Base-by-base conservation (phyloP, 768 basidiomycete species). In the Mycena galopus region DNA sequence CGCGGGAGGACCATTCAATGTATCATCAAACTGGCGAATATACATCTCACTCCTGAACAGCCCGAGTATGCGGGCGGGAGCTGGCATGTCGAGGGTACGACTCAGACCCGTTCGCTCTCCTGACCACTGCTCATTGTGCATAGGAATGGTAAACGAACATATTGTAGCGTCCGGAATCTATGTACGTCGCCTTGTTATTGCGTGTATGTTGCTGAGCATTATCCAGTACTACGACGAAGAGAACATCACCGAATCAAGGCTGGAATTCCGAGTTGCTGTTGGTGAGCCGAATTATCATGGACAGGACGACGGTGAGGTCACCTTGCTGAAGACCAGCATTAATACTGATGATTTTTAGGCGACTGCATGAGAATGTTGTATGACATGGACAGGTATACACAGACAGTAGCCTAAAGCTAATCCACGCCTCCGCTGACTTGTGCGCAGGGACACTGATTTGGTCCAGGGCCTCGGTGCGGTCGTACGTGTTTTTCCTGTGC, bases 391-490 rank as follows among this genome's bases (percentile, higher is more conserved):
- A 65, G 68, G 75, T 76, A 32, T 7, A 68, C 55, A 4, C 9
- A 4, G 23, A 4, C 9, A 4, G 23, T 30, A 1, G 5, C 27
- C n/a, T 23, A 2, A 5, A n/a, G n/a, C 32, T 21, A 39, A 56
- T 27, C n/a, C 19, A 12, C 19, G 6, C 19, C 7, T 5, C 0
- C 23, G 9, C 32, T 58, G 5, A 55, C 32, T 23, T 29, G 10
- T 32, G 4, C 19, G 9, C 23, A 66, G 74, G 27, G 57, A 51
- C 30, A 27, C 58, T 25, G 60, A 70, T 0, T 53, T 75, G 25
- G 72, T 79, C 11, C 77, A 80, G 62, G 56, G 76, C 25, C 66
- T 81, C 53, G 84, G 83, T 17, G 29, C 69, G 2, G 77, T 85
- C 19, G 68, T 69, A 44, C 42, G 53, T 63, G 21, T n/a, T 14